Evolutionary conservation across 2,329 filamentous ascomycete genomes (phyloP).

Genomic region (Macrophomina pseudophaseolina): DNA sequence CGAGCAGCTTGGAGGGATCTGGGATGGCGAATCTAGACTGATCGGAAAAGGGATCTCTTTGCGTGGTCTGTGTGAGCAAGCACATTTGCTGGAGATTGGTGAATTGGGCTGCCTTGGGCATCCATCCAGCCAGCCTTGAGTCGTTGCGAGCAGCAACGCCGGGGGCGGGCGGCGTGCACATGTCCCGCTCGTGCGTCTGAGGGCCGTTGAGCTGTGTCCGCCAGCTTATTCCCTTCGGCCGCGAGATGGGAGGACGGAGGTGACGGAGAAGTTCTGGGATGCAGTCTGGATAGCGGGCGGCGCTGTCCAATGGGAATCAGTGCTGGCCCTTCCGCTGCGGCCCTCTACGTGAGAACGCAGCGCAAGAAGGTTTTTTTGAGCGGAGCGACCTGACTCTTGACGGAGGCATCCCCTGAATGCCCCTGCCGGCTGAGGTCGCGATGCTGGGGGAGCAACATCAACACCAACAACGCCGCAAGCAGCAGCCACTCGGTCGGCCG

Average conservation of each 20-base stretch:
- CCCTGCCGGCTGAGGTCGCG: not conserved
- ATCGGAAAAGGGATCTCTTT: not conserved
- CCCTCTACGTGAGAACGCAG: not conserved
- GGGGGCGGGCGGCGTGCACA: not conserved
- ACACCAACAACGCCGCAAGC: not conserved
- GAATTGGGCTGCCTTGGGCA: slow-evolving; percentile 4
- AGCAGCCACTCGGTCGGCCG: not conserved
- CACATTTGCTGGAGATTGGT: slow-evolving; percentile 8
- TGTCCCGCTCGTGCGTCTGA: not conserved
- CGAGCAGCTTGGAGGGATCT: not conserved
- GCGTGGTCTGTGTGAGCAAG: not conserved
- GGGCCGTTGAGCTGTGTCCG: not conserved
- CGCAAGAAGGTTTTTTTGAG: not conserved
- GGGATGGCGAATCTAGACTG: slow-evolving; percentile 7
- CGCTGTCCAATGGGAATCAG: slow-evolving; percentile 7
- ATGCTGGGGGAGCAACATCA: not conserved
- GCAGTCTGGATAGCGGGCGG: slow-evolving; percentile 15
- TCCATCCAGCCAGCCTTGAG: not conserved
- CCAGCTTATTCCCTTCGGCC: not conserved
- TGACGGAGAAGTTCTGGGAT: slow-evolving; percentile 1
- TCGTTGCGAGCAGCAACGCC: not conserved
- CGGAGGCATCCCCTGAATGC: slow-evolving; percentile 14
- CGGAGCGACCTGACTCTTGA: slow-evolving; percentile 8
- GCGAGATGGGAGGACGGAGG: slow-evolving; percentile 1
- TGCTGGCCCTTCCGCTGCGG: slow-evolving; percentile 4